Percentiles rank a stretch among this genome's conserved stretches.
Evolutionary conservation across 768 basidiomycete species (phyloP).

Genomic region (Rhodotorula kratochvilovae): DNA sequence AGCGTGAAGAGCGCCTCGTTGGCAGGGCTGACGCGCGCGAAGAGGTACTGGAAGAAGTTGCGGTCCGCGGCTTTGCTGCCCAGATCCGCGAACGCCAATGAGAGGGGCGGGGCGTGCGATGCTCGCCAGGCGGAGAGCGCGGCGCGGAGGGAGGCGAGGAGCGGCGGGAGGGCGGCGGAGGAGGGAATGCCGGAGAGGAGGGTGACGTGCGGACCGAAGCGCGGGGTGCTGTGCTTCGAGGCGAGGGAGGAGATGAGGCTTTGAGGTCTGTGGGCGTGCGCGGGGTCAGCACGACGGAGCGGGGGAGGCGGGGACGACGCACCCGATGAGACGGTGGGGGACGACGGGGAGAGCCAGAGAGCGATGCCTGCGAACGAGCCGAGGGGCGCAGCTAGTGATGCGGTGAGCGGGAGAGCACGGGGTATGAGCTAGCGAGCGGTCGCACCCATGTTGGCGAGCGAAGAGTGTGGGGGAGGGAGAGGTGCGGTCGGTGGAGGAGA

Average conservation of each 20-base stretch:
- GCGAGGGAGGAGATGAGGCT: constrained; percentile 4
- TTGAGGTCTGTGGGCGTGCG: background rate
- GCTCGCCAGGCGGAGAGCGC: background rate
- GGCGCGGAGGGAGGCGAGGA: background rate
- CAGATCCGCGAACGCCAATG: background rate
- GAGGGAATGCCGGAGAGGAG: constrained; percentile 18
- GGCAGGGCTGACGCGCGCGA: background rate
- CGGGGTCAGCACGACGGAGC: background rate
- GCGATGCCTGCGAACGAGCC: constrained; percentile 19
- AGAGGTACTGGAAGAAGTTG: constrained; percentile 28
- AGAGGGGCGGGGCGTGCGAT: background rate
- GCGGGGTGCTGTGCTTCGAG: background rate
- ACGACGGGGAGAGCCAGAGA: constrained; percentile 11
- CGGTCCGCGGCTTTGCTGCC: background rate
- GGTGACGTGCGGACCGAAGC: constrained; percentile 24
- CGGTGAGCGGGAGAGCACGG: background rate
- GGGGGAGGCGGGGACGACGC: background rate
- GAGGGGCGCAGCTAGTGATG: background rate
- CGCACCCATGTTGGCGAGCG: background rate
- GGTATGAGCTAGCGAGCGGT: fast-evolving
- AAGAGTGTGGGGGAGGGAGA: background rate
- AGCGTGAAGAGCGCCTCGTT: background rate
- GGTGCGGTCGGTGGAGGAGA: too few species aligned
- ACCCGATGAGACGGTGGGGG: background rate
- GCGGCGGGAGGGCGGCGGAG: background rate